Conservation (phyloP, 2,329 filamentous ascomycete genomes). For the Domatiomyces catenatus region DNA sequence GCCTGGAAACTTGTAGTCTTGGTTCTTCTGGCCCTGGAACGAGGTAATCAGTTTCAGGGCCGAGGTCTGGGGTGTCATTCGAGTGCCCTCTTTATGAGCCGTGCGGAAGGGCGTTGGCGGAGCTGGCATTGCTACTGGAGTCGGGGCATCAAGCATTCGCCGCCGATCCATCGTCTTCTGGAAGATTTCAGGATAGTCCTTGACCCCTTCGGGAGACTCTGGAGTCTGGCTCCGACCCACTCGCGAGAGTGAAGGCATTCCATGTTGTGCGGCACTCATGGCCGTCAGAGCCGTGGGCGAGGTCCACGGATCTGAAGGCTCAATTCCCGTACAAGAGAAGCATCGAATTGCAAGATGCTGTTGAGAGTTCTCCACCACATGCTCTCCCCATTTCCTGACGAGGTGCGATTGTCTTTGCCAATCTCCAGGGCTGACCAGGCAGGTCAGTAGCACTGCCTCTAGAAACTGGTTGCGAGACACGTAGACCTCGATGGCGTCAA, state of each 20-base stretch:
- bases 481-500: conserved; percentile 93
- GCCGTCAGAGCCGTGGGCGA: conserved; percentile 52
- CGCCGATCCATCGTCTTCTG: conserved; percentile 13
- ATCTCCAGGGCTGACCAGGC: conserved; percentile 64
- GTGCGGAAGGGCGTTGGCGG: conserved; percentile 16
- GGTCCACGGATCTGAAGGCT: conserved; percentile 73
- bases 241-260: neutral
- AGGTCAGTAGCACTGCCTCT: conserved; percentile 82
- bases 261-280: conserved; percentile 2
- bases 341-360: conserved; percentile 82
- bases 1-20: conserved; percentile 46
- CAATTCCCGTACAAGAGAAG: conserved; percentile 78
- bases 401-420: conserved; percentile 85
- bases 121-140: conserved; percentile 31
- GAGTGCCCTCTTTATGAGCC: conserved; percentile 26
- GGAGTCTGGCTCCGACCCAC: conserved; percentile 5
- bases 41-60: conserved; percentile 83
- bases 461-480: conserved; percentile 80
- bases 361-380: conserved; percentile 71
- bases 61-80: conserved; percentile 58
- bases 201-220: conserved; percentile 20
- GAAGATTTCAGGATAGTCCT: conserved; percentile 11
- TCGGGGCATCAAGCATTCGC: conserved; percentile 34
- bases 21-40: conserved; percentile 44
- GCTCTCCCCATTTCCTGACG: conserved; percentile 87